phyloP scores from a whole-genome alignment of 805 yeast genomes.

The Sungouiozyma intestinalis region DNA sequence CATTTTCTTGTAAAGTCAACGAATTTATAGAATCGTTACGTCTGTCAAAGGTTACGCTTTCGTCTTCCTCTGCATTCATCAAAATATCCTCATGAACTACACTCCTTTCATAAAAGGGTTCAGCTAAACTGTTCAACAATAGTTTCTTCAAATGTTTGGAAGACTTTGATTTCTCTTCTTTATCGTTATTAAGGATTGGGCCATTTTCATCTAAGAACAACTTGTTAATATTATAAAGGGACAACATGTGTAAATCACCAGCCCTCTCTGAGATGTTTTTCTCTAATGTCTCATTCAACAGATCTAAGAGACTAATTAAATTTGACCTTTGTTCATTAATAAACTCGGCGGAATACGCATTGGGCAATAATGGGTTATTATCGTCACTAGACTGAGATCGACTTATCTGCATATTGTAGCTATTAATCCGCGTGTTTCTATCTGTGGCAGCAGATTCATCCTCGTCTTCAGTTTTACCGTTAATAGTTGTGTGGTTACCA shows the following conservation, averaged over 20 bases:
- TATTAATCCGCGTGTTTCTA: neutral
- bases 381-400: neutral
- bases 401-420: neutral
- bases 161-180: conserved; percentile 1
- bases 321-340: conserved; percentile 20
- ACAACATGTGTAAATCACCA: conserved; percentile 25
- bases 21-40: conserved; percentile 3
- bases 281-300: conserved; percentile 26
- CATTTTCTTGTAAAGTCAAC: conserved; percentile 1
- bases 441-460: conserved; percentile 1
- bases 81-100: conserved; percentile 12
- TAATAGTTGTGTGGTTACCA: neutral
- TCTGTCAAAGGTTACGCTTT: neutral
- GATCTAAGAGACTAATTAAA: conserved; percentile 19
- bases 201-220: conserved; percentile 16
- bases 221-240: conserved; percentile 25
- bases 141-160: conserved; percentile 16
- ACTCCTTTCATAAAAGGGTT: conserved; percentile 26
- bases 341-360: conserved; percentile 6
- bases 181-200: neutral
- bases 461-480: conserved; percentile 1
- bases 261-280: conserved; percentile 23
- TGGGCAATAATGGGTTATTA: neutral
- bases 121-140: conserved; percentile 26
- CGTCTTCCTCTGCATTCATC: conserved; percentile 12